Evolutionary conservation across 495 filamentous ascomycete genomes (phyloP).

Genomic region (Penicillium waksmanii): DNA sequence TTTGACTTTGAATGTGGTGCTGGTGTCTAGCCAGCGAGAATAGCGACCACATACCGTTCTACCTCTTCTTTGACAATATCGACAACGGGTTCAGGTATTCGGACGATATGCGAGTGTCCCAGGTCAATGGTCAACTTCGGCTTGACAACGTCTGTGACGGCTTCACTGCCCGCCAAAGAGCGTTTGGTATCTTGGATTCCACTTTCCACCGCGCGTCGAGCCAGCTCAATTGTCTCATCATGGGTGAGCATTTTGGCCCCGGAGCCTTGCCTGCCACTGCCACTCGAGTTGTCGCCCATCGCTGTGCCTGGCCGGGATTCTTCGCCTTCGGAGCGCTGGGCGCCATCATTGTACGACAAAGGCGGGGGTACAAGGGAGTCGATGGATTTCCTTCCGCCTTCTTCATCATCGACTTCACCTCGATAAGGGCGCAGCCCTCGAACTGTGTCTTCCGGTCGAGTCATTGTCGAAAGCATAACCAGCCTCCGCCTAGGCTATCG

Average conservation of each 20-base stretch:
- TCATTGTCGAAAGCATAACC: conserved; percentile 45
- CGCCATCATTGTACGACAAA: conserved; percentile 33
- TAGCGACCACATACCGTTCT: conserved; percentile 67
- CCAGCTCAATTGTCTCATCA: conserved; percentile 59
- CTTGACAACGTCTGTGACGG: conserved; percentile 69
- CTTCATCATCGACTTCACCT: conserved; percentile 40
- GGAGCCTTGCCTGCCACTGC: conserved; percentile 24
- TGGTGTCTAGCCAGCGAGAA: not conserved
- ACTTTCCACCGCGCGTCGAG: conserved; percentile 65
- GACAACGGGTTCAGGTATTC: conserved; percentile 84
- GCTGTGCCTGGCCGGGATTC: conserved; percentile 35
- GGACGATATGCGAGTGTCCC: conserved; percentile 77
- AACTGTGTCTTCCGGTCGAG: conserved; percentile 44
- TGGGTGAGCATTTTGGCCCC: conserved; percentile 36
- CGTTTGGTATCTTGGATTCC: conserved; percentile 71
- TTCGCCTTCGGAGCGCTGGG: conserved; percentile 36
- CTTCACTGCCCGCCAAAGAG: conserved; percentile 67
- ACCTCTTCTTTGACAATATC: conserved; percentile 92
- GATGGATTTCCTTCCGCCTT: conserved; percentile 24
- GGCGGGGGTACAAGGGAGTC: conserved; percentile 31
- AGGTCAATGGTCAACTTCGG: conserved; percentile 86
- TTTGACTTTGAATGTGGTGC: not conserved
- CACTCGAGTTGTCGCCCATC: conserved; percentile 30
- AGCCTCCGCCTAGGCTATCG: not conserved
- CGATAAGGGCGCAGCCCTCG: conserved; percentile 40